These are phyloP conservation scores for Yamadazyma endophytica DNA, from an alignment of 805 yeast genomes.

Conservation along the genomic window DNA sequence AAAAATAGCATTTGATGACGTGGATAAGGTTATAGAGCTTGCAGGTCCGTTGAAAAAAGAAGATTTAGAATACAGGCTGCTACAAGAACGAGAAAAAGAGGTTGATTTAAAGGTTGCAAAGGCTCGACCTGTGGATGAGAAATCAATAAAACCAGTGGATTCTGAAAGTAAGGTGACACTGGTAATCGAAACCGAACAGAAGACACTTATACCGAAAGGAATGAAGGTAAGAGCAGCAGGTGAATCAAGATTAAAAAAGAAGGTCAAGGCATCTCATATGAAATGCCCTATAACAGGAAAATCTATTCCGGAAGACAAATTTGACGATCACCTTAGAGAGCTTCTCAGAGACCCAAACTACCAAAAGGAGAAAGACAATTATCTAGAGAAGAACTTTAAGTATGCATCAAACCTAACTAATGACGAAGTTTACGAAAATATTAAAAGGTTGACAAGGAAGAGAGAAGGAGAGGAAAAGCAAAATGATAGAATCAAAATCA, in stretches of 20 bases:
- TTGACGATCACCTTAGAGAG: slow-evolving; percentile 66
- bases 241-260: slow-evolving; percentile 49
- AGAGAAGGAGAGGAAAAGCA: slow-evolving; percentile 6
- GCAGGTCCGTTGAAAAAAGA: slow-evolving; percentile 52
- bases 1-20: slow-evolving; percentile 58
- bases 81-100: slow-evolving; percentile 47
- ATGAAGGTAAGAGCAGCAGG: slow-evolving; percentile 72
- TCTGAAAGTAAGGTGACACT: slow-evolving; percentile 1
- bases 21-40: slow-evolving; percentile 55
- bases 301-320: slow-evolving; percentile 63
- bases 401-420: slow-evolving; percentile 46
- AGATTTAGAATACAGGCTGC: slow-evolving; percentile 58
- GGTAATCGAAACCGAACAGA: background rate
- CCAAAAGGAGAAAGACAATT: slow-evolving; percentile 61
- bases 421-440: slow-evolving; percentile 60
- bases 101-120: slow-evolving; percentile 8
- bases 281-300: slow-evolving; percentile 79
- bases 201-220: slow-evolving; percentile 32
- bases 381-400: slow-evolving; percentile 50
- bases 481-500: background rate
- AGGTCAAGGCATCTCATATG: slow-evolving; percentile 33
- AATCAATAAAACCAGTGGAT: background rate
- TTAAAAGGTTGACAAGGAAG: slow-evolving; percentile 43
- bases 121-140: slow-evolving; percentile 1
- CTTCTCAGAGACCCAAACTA: slow-evolving; percentile 76